Base-by-base conservation (phyloP, 306 rosid species). In the Vachellia pachyceras region DNA sequence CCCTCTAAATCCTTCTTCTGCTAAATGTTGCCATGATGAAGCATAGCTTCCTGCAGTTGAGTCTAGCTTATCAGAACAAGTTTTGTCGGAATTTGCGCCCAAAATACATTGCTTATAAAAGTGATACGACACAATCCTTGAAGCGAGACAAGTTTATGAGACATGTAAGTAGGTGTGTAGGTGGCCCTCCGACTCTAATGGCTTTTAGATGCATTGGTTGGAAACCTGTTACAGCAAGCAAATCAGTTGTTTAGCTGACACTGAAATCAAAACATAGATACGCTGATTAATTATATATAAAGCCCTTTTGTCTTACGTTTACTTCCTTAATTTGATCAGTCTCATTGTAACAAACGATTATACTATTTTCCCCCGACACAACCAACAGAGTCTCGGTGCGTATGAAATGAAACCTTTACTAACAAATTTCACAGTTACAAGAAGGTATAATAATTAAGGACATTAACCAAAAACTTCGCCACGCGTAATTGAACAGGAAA, bases 221-320 rank as follows among this genome's bases (percentile, higher is more conserved):
- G 90, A 86, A 88, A 90, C 82, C 86, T 83, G 79, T 72, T 78
- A 40, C 80, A 78, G 29, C 85, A 85, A 88, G 91, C 91, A 86
- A 90, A 69, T 85, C 85, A 86, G 86, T 86, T 83, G 90, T 90
- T 86, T 90, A 80, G 85, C 94, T 81, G 91, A 88, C 85, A 86
- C 84, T 85, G 83, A 82, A 83, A 63, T 76, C 79, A 79, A 76
- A 57, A 50, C 57, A 50, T 50, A 50, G 57, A 60, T 4, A 58
- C 52, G 76, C 52, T 36, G 67, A 79, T 69, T 54, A 57, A 57
- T 20, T 55, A 45, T 78, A 54, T 75, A 46, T 68, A 79, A 81
- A 76, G 77, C 33, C 72, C 9, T 57, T 57, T 83, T 14, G 70
- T 81, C 86, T 76, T 73, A 84, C 91, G 82, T 29, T 11, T 69